phyloP scores from a whole-genome alignment of 1,284 basidiomycete genomes.

The Cryptococcus hybrid region DNA sequence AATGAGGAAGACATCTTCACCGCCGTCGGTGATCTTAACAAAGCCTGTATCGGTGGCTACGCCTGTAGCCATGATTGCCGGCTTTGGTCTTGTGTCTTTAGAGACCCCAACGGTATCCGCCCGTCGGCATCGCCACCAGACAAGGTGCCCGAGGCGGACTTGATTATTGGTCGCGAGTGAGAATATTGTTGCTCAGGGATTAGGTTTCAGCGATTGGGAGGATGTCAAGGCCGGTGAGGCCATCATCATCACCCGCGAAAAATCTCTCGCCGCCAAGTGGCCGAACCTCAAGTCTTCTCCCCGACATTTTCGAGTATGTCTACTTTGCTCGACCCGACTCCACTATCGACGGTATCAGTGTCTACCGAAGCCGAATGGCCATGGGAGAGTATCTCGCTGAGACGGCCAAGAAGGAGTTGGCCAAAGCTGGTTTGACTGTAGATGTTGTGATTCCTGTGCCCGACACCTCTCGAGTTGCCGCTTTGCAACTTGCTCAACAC shows the following conservation, averaged over 20 bases:
- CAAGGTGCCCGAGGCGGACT: constrained; percentile 53
- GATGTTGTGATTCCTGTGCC: constrained; percentile 99
- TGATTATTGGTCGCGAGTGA: constrained; percentile 95
- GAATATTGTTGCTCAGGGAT: constrained; percentile 92
- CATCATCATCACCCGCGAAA: constrained; percentile 84
- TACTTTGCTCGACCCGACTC: constrained; percentile 99
- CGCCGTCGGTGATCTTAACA: constrained; percentile 86
- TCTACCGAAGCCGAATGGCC: constrained; percentile 97
- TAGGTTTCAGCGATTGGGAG: constrained; percentile 87
- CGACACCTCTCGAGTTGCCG: constrained; percentile 94
- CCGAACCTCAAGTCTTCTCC: constrained; percentile 69
- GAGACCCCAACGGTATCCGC: constrained; percentile 98
- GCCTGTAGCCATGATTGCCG: constrained; percentile 97
- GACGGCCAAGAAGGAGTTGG: constrained; percentile 74
- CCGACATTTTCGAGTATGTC: constrained; percentile 99
- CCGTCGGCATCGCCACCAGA: constrained; percentile 71
- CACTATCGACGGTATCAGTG: constrained; percentile 94
- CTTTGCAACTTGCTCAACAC: constrained; percentile 90
- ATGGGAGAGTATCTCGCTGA: constrained; percentile 97
- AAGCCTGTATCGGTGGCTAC: constrained; percentile 86
- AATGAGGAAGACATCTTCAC: constrained; percentile 99
- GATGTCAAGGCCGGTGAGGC: constrained; percentile 95
- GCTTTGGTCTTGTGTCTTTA: constrained; percentile 84
- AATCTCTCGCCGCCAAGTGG: constrained; percentile 71
- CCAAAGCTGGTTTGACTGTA: constrained; percentile 65